phyloP scores from a whole-genome alignment of 192 early-diverging fungal species.

The Linnemannia schmuckeri region DNA sequence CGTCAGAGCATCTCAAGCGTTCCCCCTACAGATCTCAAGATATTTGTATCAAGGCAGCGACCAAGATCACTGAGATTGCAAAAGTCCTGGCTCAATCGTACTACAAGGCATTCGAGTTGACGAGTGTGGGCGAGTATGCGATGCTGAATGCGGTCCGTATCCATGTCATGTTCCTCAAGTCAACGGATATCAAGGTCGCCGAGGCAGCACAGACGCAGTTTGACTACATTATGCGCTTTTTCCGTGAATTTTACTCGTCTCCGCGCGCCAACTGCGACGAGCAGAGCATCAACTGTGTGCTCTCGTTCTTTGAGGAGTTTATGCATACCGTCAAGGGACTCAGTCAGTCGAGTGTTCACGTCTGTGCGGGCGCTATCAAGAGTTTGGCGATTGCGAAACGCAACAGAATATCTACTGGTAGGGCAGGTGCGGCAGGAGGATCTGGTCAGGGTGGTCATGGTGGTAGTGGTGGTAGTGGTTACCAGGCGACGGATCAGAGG shows the following conservation, averaged over 20 bases:
- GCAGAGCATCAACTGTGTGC: constrained; percentile 49
- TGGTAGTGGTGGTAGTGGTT: background rate
- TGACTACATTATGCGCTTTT: constrained; percentile 53
- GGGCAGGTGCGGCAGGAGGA: background rate
- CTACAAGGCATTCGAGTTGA: constrained; percentile 37
- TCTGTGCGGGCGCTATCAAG: constrained; percentile 52
- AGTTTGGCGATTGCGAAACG: constrained; percentile 47
- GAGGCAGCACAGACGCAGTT: constrained; percentile 39
- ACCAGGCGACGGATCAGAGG: constrained; percentile 1
- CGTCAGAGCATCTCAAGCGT: constrained; percentile 49
- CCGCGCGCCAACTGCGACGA: constrained; percentile 43
- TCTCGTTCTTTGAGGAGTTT: constrained; percentile 56
- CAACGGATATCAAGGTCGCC: constrained; percentile 36
- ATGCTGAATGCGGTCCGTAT: constrained; percentile 52
- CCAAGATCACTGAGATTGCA: constrained; percentile 54
- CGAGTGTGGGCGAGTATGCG: constrained; percentile 45
- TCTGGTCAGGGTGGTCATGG: background rate
- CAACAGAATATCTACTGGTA: constrained; percentile 25
- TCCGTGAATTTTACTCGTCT: constrained; percentile 52
- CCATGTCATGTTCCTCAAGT: constrained; percentile 55
- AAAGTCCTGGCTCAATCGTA: constrained; percentile 43
- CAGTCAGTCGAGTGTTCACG: constrained; percentile 42
- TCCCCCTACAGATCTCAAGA: constrained; percentile 55
- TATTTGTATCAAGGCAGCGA: constrained; percentile 53
- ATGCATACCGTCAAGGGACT: constrained; percentile 56